A percentile compares a stretch with the other conserved stretches of the same genome.
phyloP scores from a whole-genome alignment of 1,139 yeast genomes.

The Diutina pseudorugosa region DNA sequence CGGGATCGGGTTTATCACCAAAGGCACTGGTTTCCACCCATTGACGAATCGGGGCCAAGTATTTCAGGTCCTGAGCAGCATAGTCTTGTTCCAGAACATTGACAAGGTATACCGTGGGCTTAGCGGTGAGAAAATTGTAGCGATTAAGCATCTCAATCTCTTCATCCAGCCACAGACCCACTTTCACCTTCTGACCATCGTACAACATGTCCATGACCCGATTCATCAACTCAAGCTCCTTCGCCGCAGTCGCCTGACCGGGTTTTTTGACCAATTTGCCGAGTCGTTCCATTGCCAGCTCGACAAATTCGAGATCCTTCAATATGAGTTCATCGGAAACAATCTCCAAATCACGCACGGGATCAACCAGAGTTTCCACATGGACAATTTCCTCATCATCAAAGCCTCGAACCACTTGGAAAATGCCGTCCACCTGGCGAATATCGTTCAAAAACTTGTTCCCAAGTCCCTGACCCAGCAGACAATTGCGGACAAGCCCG shows the following conservation, averaged over 20 bases:
- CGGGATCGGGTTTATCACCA: slow-evolving; percentile 23
- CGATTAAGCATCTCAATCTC: slow-evolving; percentile 47
- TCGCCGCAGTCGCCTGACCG: slow-evolving; percentile 14
- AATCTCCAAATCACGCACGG: slow-evolving; percentile 53
- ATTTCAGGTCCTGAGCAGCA: slow-evolving; percentile 31
- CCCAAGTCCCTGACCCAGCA: slow-evolving; percentile 68
- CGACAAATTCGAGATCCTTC: slow-evolving; percentile 59
- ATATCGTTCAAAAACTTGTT: slow-evolving; percentile 64
- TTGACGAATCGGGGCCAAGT: slow-evolving; percentile 23
- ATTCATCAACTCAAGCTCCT: slow-evolving; percentile 33
- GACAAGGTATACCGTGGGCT: slow-evolving; percentile 51
- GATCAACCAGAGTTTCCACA: slow-evolving; percentile 52
- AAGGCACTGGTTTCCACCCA: slow-evolving; percentile 51
- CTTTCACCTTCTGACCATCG: slow-evolving; percentile 44
- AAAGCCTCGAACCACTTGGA: slow-evolving; percentile 61
- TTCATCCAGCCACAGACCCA: slow-evolving; percentile 32
- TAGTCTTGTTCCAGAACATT: slow-evolving; percentile 53
- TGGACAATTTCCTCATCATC: slow-evolving; percentile 59
- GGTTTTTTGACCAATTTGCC: slow-evolving; percentile 32
- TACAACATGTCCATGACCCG: slow-evolving; percentile 35
- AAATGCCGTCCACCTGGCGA: slow-evolving; percentile 61
- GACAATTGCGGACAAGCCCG: slow-evolving; percentile 62
- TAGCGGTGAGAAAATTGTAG: slow-evolving; percentile 55
- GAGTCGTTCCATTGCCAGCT: slow-evolving; percentile 37
- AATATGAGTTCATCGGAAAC: slow-evolving; percentile 64